These are phyloP conservation scores for Glaciozyma martinii DNA, from an alignment of 768 basidiomycete species.

Conservation along the genomic window DNA sequence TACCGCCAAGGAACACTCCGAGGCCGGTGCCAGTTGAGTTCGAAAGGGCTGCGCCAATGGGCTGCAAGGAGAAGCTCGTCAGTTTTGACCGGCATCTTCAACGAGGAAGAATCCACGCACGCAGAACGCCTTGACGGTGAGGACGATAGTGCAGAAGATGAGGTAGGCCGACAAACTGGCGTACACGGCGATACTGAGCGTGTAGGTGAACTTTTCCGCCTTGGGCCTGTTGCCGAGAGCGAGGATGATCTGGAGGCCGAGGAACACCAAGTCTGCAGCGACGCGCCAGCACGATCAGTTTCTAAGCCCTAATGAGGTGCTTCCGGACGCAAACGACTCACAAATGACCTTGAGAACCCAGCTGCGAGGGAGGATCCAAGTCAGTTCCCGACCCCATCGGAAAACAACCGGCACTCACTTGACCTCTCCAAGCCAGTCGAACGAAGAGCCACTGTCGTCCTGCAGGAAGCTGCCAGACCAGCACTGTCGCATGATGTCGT, in stretches of 20 bases:
- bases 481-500: conserved; percentile 10
- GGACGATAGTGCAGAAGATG: conserved; percentile 48
- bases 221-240: conserved; percentile 77
- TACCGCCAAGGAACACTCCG: conserved; percentile 26
- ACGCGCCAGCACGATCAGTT: not conserved
- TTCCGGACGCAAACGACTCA: not conserved
- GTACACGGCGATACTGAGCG: conserved; percentile 54
- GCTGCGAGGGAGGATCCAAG: not conserved
- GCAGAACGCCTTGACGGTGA: conserved; percentile 53
- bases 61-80: conserved; percentile 9
- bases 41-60: conserved; percentile 20
- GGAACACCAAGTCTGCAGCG: conserved; percentile 23
- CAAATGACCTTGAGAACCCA: conserved; percentile 34
- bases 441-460: conserved; percentile 20
- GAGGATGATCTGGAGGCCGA: conserved; percentile 71
- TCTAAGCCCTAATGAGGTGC: not conserved
- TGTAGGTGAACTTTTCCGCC: conserved; percentile 68
- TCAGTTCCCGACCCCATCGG: not conserved
- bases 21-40: not conserved
- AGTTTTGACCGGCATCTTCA: not conserved
- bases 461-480: conserved; percentile 33
- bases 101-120: not conserved
- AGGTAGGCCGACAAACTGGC: conserved; percentile 75
- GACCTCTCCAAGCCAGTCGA: conserved; percentile 29
- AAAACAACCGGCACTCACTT: conserved; percentile 5